phyloP scores from a whole-genome alignment of 2,329 filamentous ascomycete species.

The Monilinia laxa region DNA sequence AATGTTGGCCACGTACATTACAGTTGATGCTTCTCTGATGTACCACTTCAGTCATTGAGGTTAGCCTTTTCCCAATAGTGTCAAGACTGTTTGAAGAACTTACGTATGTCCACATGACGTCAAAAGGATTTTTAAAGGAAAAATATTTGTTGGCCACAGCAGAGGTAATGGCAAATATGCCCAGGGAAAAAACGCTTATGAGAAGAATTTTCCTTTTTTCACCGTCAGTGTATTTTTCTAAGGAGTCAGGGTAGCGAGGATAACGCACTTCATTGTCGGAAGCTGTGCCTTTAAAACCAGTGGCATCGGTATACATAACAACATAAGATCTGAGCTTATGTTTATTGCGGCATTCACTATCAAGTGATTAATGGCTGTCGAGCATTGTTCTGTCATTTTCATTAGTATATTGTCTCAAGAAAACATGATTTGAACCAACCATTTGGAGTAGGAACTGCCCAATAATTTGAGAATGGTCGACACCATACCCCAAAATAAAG shows the following conservation, averaged over 20 bases:
- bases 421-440: slow-evolving; percentile 40
- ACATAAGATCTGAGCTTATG: slow-evolving; percentile 58
- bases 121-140: slow-evolving; percentile 44
- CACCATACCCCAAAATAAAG: slow-evolving; percentile 54
- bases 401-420: neutral
- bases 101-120: slow-evolving; percentile 34
- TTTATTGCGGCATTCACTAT: slow-evolving; percentile 61
- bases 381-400: slow-evolving; percentile 51
- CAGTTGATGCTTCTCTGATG: slow-evolving; percentile 52
- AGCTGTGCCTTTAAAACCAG: slow-evolving; percentile 48
- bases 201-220: slow-evolving; percentile 51
- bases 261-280: slow-evolving; percentile 33
- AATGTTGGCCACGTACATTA: slow-evolving; percentile 54
- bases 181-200: slow-evolving; percentile 47
- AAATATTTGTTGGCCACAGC: slow-evolving; percentile 52
- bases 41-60: slow-evolving; percentile 48
- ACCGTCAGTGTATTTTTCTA: neutral
- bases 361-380: slow-evolving; percentile 55
- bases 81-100: slow-evolving; percentile 27
- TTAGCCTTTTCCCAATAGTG: neutral
- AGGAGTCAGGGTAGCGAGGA: slow-evolving; percentile 41
- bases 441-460: slow-evolving; percentile 54
- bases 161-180: slow-evolving; percentile 51
- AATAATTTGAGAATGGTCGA: slow-evolving; percentile 55
- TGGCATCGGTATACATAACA: slow-evolving; percentile 58